Conservation (phyloP, 2,329 filamentous ascomycete genomes). For the Aspergillus sclerotialis region DNA sequence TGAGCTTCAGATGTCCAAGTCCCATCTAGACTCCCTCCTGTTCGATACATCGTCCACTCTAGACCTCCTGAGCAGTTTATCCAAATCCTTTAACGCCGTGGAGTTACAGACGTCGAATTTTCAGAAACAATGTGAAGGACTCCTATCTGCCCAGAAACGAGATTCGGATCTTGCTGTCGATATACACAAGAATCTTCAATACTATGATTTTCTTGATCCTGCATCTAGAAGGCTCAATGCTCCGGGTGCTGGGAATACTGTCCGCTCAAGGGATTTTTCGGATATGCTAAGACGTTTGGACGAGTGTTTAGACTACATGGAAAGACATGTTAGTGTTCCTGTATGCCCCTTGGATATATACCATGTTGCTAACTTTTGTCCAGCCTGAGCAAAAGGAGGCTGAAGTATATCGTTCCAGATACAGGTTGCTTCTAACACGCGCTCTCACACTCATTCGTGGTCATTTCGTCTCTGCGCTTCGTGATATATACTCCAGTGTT, state of each 20-base stretch:
- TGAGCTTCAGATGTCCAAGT: conserved; percentile 71
- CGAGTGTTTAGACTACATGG: conserved; percentile 89
- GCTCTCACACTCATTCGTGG: conserved; percentile 61
- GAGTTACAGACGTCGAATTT: conserved; percentile 90
- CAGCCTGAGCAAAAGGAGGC: conserved; percentile 80
- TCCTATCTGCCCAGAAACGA: conserved; percentile 73
- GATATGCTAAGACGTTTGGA: conserved; percentile 85
- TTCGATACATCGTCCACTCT: conserved; percentile 70
- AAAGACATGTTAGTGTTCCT: conserved; percentile 58
- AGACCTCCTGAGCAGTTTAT: conserved; percentile 67
- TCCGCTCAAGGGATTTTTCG: conserved; percentile 75
- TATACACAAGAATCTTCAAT: conserved; percentile 83
- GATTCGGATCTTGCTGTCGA: conserved; percentile 74
- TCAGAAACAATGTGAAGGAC: conserved; percentile 81
- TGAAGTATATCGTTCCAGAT: conserved; percentile 78
- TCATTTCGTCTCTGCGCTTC: conserved; percentile 57
- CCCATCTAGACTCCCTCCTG: conserved; percentile 73
- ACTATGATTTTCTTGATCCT: conserved; percentile 88
- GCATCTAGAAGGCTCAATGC: conserved; percentile 87
- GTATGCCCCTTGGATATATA: conserved; percentile 1
- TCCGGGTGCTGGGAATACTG: conserved; percentile 77
- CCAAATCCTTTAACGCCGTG: conserved; percentile 78
- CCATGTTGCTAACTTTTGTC: conserved; percentile 15
- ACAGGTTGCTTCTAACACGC: conserved; percentile 69
- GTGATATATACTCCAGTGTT: conserved; percentile 56